phyloP scores from a whole-genome alignment of 768 basidiomycete species.

The Serendipita sp. region DNA sequence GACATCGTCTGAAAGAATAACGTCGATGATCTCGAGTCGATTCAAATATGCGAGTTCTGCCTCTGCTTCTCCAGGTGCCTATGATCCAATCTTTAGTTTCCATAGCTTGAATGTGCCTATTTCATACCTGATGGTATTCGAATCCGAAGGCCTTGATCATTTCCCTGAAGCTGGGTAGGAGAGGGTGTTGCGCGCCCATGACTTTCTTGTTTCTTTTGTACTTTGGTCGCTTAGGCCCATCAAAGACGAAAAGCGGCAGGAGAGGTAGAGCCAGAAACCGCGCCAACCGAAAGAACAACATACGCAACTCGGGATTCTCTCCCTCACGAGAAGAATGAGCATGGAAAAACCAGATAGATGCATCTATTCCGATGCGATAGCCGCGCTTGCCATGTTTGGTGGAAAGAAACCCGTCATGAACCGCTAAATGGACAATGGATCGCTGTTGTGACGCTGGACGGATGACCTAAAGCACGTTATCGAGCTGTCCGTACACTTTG shows the following conservation, averaged over 20 bases:
- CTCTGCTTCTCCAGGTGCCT: slow-evolving; percentile 84
- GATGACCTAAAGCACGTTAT: slow-evolving; percentile 29
- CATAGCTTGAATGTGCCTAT: neutral
- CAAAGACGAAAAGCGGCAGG: slow-evolving; percentile 82
- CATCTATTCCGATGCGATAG: slow-evolving; percentile 75
- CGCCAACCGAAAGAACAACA: slow-evolving; percentile 72
- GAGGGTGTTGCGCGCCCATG: slow-evolving; percentile 14
- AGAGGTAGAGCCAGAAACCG: slow-evolving; percentile 56
- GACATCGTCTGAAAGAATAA: slow-evolving; percentile 81
- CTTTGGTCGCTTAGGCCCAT: slow-evolving; percentile 70
- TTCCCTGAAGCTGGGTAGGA: slow-evolving; percentile 14
- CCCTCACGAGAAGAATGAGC: slow-evolving; percentile 27
- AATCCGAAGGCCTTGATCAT: slow-evolving; percentile 32
- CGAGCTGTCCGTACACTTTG: neutral
- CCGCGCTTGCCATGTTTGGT: slow-evolving; percentile 52
- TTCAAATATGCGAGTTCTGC: slow-evolving; percentile 85
- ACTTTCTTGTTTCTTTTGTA: slow-evolving; percentile 43
- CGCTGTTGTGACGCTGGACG: slow-evolving; percentile 54
- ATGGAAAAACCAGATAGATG: slow-evolving; percentile 30
- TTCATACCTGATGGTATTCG: slow-evolving; percentile 28
- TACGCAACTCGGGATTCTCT: slow-evolving; percentile 75
- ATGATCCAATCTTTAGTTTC: neutral
- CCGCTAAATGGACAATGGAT: slow-evolving; percentile 61
- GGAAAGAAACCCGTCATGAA: slow-evolving; percentile 55
- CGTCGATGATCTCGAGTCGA: slow-evolving; percentile 67